A percentile compares a stretch with the other conserved stretches of the same genome.
Evolutionary conservation across 2,329 filamentous ascomycete species (phyloP).

Genomic region (Fusarium albosuccineum): DNA sequence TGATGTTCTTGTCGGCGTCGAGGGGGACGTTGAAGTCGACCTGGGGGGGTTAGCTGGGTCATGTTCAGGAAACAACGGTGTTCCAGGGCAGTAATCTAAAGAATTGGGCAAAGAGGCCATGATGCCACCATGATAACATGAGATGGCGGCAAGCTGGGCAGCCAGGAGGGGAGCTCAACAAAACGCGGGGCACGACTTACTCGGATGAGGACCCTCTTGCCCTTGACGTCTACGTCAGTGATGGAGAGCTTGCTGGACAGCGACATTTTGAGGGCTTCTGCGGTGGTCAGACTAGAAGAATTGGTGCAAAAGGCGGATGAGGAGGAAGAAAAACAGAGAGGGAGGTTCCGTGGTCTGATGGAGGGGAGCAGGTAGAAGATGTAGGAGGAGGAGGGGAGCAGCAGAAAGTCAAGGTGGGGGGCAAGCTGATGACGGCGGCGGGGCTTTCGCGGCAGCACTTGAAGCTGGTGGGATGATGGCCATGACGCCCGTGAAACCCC

Average conservation of each 20-base stretch:
- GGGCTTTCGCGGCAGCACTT: slow-evolving; percentile 39
- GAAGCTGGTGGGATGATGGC: slow-evolving; percentile 38
- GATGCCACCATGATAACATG: slow-evolving; percentile 12
- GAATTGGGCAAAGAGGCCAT: slow-evolving; percentile 4
- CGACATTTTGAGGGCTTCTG: slow-evolving; percentile 77
- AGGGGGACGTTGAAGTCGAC: slow-evolving; percentile 99
- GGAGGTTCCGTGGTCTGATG: slow-evolving; percentile 31
- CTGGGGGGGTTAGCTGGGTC: slow-evolving; percentile 60
- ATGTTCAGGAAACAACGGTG: background rate
- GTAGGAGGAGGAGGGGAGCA: slow-evolving; percentile 30
- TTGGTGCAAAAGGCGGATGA: slow-evolving; percentile 38
- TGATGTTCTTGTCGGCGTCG: slow-evolving; percentile 91
- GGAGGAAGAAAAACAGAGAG: slow-evolving; percentile 35
- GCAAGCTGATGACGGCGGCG: slow-evolving; percentile 38
- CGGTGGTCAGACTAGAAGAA: slow-evolving; percentile 21
- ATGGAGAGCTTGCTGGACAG: slow-evolving; percentile 98
- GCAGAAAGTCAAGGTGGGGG: slow-evolving; percentile 31
- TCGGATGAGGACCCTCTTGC: slow-evolving; percentile 97
- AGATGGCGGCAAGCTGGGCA: slow-evolving; percentile 12
- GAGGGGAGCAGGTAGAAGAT: slow-evolving; percentile 26
- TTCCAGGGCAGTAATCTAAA: slow-evolving; percentile 15
- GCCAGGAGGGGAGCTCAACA: slow-evolving; percentile 22
- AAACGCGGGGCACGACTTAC: slow-evolving; percentile 69
- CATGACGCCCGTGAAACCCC: slow-evolving; percentile 12
- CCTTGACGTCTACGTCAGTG: slow-evolving; percentile 95